Conservation (phyloP, 345 rosid species). For the Nasturtium officinale region DNA sequence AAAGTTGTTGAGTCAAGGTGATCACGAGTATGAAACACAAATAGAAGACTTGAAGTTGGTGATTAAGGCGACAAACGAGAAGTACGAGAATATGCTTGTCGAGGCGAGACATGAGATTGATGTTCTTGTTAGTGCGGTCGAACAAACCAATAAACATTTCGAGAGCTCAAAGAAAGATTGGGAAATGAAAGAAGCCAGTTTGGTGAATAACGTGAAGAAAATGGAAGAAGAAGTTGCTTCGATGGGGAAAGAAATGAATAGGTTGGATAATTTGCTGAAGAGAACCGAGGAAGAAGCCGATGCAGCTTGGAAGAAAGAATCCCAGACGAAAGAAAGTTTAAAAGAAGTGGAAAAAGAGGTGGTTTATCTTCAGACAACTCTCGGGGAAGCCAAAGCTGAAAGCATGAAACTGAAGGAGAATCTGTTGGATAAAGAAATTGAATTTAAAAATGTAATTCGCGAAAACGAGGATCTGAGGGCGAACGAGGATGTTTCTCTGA, state of each 20-base stretch:
- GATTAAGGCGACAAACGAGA: conserved; percentile 74
- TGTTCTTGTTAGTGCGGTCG: conserved; percentile 52
- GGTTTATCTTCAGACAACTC: conserved; percentile 69
- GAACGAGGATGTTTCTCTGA: conserved; percentile 58
- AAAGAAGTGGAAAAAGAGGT: conserved; percentile 87
- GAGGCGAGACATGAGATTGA: conserved; percentile 74
- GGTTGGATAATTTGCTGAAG: conserved; percentile 68
- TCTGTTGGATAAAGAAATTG: conserved; percentile 83
- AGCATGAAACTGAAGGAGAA: conserved; percentile 75
- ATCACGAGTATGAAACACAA: conserved; percentile 77
- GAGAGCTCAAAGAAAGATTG: conserved; percentile 65
- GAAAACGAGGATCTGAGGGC: conserved; percentile 76
- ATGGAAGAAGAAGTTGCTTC: conserved; percentile 72
- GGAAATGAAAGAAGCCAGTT: conserved; percentile 75
- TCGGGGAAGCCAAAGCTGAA: conserved; percentile 68
- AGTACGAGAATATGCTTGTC: conserved; percentile 76
- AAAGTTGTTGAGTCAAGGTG: conserved; percentile 66
- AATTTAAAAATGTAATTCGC: conserved; percentile 62
- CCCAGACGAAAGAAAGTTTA: conserved; percentile 63
- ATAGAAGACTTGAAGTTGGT: conserved; percentile 78
- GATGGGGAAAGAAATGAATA: conserved; percentile 68
- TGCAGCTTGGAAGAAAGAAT: conserved; percentile 72
- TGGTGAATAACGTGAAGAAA: conserved; percentile 58
- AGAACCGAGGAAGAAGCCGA: conserved; percentile 73
- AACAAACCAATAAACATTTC: conserved; percentile 63